A percentile compares a stretch with the other conserved stretches of the same genome.
phyloP scores from a whole-genome alignment of 148 eudicot species.

The Tetragonia tetragonoides region DNA sequence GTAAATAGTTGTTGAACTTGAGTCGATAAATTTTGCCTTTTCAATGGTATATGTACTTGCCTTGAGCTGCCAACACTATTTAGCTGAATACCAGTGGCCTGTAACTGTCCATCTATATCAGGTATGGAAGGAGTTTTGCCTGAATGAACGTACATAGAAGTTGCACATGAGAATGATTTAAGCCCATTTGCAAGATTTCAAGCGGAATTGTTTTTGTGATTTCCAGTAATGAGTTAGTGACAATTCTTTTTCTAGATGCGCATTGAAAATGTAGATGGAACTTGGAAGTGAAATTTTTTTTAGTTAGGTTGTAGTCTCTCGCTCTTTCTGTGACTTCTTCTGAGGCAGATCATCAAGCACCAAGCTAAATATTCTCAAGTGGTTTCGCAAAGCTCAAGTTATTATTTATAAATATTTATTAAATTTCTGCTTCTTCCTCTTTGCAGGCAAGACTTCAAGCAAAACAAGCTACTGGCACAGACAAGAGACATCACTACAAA shows the following conservation, averaged over 20 bases:
- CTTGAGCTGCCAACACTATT: neutral
- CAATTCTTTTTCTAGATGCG: neutral
- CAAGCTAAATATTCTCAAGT: neutral
- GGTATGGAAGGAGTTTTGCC: neutral
- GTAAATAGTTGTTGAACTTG: neutral
- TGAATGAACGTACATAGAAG: neutral
- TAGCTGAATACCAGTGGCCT: neutral
- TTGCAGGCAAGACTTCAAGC: slow-evolving; percentile 93
- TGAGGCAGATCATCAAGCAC: neutral
- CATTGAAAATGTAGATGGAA: neutral
- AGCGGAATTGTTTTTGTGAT: neutral
- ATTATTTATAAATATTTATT: neutral
- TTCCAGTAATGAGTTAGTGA: neutral
- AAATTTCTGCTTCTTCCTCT: slow-evolving; percentile 4
- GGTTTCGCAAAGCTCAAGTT: neutral
- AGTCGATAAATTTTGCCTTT: neutral
- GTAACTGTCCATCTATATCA: neutral
- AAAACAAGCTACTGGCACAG: slow-evolving; percentile 65
- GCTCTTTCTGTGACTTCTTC: neutral
- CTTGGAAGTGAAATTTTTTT: neutral
- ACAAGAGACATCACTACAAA: slow-evolving; percentile 81
- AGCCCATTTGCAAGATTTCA: neutral
- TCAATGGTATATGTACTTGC: neutral
- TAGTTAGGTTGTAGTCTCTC: neutral
- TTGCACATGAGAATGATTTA: neutral